phyloP scores from a whole-genome alignment of 176 grass and related monocot species.

The Ensete ventricosum region DNA sequence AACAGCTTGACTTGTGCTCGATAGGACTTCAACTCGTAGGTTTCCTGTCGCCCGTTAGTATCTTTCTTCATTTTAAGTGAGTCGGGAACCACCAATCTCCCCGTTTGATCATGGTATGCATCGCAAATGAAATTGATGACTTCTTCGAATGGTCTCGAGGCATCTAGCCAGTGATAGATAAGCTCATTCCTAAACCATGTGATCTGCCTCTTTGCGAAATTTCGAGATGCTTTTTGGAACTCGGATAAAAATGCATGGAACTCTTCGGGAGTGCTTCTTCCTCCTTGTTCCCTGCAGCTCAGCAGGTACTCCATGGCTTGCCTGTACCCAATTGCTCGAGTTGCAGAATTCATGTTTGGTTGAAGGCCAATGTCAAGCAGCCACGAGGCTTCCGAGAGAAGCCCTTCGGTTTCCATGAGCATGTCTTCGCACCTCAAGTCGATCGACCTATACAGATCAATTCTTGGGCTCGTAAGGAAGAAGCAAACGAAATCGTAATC shows the following conservation, averaged over 20 bases:
- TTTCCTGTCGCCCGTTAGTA: conserved; percentile 20
- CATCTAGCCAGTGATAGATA: conserved; percentile 66
- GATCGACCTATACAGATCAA: conserved; percentile 53
- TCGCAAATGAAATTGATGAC: conserved; percentile 49
- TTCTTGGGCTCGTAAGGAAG: conserved; percentile 39
- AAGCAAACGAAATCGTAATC: conserved; percentile 61
- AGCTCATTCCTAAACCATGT: conserved; percentile 75
- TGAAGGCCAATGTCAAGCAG: conserved; percentile 59
- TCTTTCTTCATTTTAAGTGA: conserved; percentile 60
- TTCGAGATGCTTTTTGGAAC: conserved; percentile 59
- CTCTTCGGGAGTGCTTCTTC: conserved; percentile 45
- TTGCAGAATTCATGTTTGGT: conserved; percentile 51
- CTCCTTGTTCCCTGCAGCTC: conserved; percentile 49
- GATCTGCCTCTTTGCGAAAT: conserved; percentile 78
- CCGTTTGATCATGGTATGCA: conserved; percentile 30
- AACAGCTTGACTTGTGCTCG: conserved; percentile 47
- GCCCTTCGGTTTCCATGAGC: conserved; percentile 51
- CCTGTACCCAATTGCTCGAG: conserved; percentile 67
- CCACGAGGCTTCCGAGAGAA: conserved; percentile 74
- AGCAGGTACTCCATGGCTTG: conserved; percentile 76
- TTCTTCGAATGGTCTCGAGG: conserved; percentile 44
- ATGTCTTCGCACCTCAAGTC: conserved; percentile 80
- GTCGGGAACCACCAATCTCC: conserved; percentile 36
- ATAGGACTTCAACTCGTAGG: conserved; percentile 54
- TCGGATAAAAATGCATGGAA: conserved; percentile 44